Evolutionary conservation across 768 basidiomycete species (phyloP), one percentile per base, ranked within the genome.

Genomic region (Tylopilus felleus): DNA sequence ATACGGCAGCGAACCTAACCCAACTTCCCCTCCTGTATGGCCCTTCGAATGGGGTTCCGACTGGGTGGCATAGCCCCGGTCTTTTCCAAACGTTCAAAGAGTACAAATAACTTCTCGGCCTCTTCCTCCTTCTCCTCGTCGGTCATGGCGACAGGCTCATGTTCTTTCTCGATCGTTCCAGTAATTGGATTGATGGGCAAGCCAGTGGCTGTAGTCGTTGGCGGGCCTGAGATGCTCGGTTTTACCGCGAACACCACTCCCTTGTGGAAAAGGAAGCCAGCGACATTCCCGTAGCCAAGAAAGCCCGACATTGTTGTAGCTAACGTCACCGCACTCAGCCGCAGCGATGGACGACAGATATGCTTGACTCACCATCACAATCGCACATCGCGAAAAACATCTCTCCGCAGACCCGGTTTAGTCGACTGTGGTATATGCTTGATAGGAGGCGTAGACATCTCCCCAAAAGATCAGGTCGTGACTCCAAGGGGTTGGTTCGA

Each of bases 101-200:
- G 76, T 31, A 89, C 84, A 64, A 98, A 92, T 39, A 99, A 75
- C 65, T 86, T 86, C 75, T 98, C 95, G 50, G 94, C 88, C 73
- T 99, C 97, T 10, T 73, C 74, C 66, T 97, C 93, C 70, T 96
- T 97, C 77, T 99, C 96, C 66, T 95, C 94, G 28, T 95, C 87
- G 1, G 93, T 88, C 94, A 99, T 96, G 47, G 82, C 73, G 7
- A 67, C 69, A 17, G 76, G 62, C 44, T 72, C 74, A 3, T 71
- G 68, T 50, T 72, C 70, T 33, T 49, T 53, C 51, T 78, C 72
- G 7, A 76, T 79, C 13, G 84, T 83, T n/a, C 93, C 93, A 1
- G 94, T 96, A 65, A 92, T 94, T 2, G 90, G 92, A 66, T 93
- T 88, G 67, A 91, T 88, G 7, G 76, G 70, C 25, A 75, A 71